Percentiles rank a stretch among this genome's conserved stretches.
phyloP scores from a whole-genome alignment of 331 rosid species.

The Rosa hybrid region DNA sequence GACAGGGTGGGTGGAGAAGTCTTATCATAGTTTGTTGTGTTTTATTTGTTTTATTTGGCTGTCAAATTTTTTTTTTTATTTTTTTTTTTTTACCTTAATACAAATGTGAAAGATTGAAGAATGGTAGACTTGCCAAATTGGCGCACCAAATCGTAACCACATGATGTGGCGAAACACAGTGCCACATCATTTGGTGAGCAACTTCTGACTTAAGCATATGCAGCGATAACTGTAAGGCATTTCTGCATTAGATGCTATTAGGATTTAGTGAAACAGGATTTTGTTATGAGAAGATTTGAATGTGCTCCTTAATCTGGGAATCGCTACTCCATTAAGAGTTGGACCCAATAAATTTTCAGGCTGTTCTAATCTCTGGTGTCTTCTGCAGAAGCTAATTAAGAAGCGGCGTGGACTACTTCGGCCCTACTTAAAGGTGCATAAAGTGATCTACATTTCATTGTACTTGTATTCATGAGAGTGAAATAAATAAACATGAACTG shows the following conservation, averaged over 20 bases:
- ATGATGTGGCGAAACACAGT: background rate
- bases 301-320: background rate
- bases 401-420: background rate
- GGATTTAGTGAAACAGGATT: background rate
- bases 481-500: too few species aligned
- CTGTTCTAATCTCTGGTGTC: background rate
- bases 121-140: background rate
- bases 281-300: too few species aligned
- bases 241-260: too few species aligned
- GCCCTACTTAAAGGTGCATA: background rate
- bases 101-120: background rate
- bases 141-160: background rate
- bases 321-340: too few species aligned
- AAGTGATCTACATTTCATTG: background rate
- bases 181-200: too few species aligned
- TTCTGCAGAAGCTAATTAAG: background rate
- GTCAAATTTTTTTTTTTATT: background rate
- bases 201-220: background rate
- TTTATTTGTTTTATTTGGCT: background rate
- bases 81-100: too few species aligned
- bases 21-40: too few species aligned
- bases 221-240: background rate
- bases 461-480: background rate
- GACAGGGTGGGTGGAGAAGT: background rate
- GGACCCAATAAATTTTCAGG: too few species aligned